Conservation (phyloP, 83 land plant species). For the Isoetes engelmannii region DNA sequence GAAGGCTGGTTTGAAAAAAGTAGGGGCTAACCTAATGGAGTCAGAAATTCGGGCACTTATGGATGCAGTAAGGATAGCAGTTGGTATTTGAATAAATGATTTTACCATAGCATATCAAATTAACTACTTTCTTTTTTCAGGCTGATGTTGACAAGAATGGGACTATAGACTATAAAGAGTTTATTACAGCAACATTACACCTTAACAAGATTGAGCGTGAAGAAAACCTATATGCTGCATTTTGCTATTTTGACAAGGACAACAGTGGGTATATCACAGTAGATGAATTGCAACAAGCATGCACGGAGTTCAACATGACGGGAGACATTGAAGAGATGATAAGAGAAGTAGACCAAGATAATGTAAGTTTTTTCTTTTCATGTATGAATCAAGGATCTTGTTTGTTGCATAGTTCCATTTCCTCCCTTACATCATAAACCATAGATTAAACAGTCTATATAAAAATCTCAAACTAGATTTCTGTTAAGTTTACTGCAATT, state of each 20-base stretch:
- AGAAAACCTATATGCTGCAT: slow-evolving; percentile 45
- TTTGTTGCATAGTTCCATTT: too few relatives aligned
- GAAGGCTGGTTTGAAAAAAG: slow-evolving; percentile 40
- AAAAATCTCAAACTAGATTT: too few relatives aligned
- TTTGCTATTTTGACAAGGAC: slow-evolving; percentile 66
- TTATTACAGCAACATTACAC: slow-evolving; percentile 55
- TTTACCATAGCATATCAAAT: too few relatives aligned
- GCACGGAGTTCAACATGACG: slow-evolving; percentile 39
- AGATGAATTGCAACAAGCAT: slow-evolving; percentile 61
- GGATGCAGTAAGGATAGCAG: slow-evolving; percentile 36
- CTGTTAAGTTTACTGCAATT: too few relatives aligned
- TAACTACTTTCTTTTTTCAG: slow-evolving; percentile 14
- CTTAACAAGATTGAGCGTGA: slow-evolving; percentile 60
- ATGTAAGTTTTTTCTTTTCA: slow-evolving; percentile 23
- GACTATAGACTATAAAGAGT: slow-evolving; percentile 49
- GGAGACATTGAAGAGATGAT: slow-evolving; percentile 50
- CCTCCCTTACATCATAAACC: too few relatives aligned
- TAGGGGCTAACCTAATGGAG: slow-evolving; percentile 50
- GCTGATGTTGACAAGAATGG: slow-evolving; percentile 62
- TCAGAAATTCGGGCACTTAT: slow-evolving; percentile 45
- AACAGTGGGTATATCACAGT: slow-evolving; percentile 60
- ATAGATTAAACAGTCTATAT: too few relatives aligned
- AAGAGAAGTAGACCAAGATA: slow-evolving; percentile 44
- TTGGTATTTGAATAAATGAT: too few relatives aligned
- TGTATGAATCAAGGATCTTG: too few relatives aligned